Base-by-base conservation (phyloP, 345 rosid species). In the Noccaea caerulescens region DNA sequence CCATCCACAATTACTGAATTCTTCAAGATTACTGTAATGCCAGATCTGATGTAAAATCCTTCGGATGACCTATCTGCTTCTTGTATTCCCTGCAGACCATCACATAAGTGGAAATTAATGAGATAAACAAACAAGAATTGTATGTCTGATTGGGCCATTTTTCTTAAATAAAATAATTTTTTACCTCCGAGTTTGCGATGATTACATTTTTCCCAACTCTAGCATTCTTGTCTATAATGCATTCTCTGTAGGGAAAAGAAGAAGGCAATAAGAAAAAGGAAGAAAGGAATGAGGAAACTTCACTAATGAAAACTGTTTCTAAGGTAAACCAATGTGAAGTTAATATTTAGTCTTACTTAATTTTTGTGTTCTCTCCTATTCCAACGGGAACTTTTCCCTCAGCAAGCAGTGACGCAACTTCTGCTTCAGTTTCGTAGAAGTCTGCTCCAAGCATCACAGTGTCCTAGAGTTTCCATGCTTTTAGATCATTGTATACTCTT, bases 221-320 rank as follows among this genome's bases (percentile, higher is more conserved):
- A 65, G 96, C 94, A 79, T 93, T 89, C 80, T 93, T 93, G 84
- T 93, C 96, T 57, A 93, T 89, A 72, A 93, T 93, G 87, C 97
- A 93, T 18, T 84, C 91, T 59, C 98, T 93, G 82, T 68, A 70
- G 52, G 70, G 64, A 18, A 56, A 56, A 33, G 61, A 13, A 39
- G 73, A 42, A 32, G 12, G 54, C 30, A 13, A 16, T 46, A 7
- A 64, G 11, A 20, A 18, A 44, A 63, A 61, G 9, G 16, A 69
- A 56, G 33, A 42, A 30, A 47, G 12, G 66, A 23, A 60, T 36
- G 54, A 73, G 45, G 18, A 36, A 23, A 32, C n/a, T 55, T 27
- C 51, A 62, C 62, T 7, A 30, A 8, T 10, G 14, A 60, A 43
- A 52, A 23, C 66, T 25, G 62, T 66, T 71, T 23, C 25, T 37